Base-by-base conservation (phyloP, 306 rosid genomes). In the Benincasa hispida region DNA sequence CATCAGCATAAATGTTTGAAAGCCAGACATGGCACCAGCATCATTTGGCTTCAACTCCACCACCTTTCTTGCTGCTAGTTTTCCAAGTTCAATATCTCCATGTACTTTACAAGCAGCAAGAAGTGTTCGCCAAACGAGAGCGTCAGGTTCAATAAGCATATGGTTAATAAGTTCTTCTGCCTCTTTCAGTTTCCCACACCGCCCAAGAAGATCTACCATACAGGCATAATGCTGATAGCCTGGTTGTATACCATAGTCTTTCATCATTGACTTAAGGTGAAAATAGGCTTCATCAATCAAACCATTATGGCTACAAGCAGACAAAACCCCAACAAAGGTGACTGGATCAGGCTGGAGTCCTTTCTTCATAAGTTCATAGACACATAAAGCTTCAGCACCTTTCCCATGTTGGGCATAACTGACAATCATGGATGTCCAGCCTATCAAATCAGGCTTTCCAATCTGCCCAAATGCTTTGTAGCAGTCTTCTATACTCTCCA, bases 341-440 rank as follows among this genome's bases (percentile, higher is more conserved):
- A 90, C 87, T 24, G 85, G 79, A 89, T 90, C 96, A 50, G 93
- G 98, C 77, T 77, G 79, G 68, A 92, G 63, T 45, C 94, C 96
- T 81, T 82, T 83, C 83, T 77, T 90, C 87, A 90, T 85, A 37
- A 82, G 87, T 73, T 92, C 89, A 74, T 87, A 88, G 42, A 82
- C 85, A 81, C 85, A 81, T 75, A 92, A 81, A 62, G 94, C 98
- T 62, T 89, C 91, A 50, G 78, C 59, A 15, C 94, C 93, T 84
- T 87, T 86, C 73, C 98, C 92, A 32, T 90, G 96, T 41, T 84
- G 88, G 74, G 92, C 96, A 85, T 86, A 89, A 89, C 93, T 87
- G 69, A 81, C 82, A 56, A 92, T 89, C 88, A 92, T 82, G 25
- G 92, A 75, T 5, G 94, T 92, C 98, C 91, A 87, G 68, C 91